Evolutionary conservation across 805 yeast species (phyloP).

Genomic region (Starmera amethionina): DNA sequence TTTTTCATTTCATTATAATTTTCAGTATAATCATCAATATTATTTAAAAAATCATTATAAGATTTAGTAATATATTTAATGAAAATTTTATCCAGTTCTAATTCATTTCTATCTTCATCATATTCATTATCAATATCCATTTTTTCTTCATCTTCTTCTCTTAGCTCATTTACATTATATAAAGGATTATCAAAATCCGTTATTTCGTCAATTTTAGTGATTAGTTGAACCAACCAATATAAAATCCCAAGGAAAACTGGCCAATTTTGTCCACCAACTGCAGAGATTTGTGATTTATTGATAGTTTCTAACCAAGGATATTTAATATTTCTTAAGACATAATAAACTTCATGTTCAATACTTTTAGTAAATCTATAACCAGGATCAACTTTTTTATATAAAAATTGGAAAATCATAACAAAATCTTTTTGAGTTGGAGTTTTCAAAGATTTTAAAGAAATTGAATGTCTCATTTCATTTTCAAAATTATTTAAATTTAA

Average conservation of each 20-base stretch:
- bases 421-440: slow-evolving; percentile 87
- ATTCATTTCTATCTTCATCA: slow-evolving; percentile 23
- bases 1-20: slow-evolving; percentile 44
- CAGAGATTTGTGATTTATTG: slow-evolving; percentile 77
- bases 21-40: slow-evolving; percentile 51
- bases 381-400: slow-evolving; percentile 72
- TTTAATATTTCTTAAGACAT: slow-evolving; percentile 49
- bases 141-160: slow-evolving; percentile 4
- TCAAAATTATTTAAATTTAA: slow-evolving; percentile 59
- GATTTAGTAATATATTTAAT: slow-evolving; percentile 55
- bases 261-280: slow-evolving; percentile 90
- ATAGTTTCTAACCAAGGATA: slow-evolving; percentile 79
- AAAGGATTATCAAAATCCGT: slow-evolving; percentile 16
- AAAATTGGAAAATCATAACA: slow-evolving; percentile 65
- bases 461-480: slow-evolving; percentile 59
- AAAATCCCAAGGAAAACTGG: slow-evolving; percentile 72
- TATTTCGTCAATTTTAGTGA: slow-evolving; percentile 28
- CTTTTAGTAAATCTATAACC: slow-evolving; percentile 59
- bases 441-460: slow-evolving; percentile 52
- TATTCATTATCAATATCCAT: not conserved
- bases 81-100: slow-evolving; percentile 34
- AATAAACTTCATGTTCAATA: slow-evolving; percentile 68
- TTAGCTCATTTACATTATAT: slow-evolving; percentile 21
- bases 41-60: slow-evolving; percentile 55
- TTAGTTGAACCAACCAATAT: slow-evolving; percentile 68